Evolutionary conservation across 1,284 basidiomycete species (phyloP), one percentile per base, ranked within the genome.

Genomic region (Trametes hirsuta): DNA sequence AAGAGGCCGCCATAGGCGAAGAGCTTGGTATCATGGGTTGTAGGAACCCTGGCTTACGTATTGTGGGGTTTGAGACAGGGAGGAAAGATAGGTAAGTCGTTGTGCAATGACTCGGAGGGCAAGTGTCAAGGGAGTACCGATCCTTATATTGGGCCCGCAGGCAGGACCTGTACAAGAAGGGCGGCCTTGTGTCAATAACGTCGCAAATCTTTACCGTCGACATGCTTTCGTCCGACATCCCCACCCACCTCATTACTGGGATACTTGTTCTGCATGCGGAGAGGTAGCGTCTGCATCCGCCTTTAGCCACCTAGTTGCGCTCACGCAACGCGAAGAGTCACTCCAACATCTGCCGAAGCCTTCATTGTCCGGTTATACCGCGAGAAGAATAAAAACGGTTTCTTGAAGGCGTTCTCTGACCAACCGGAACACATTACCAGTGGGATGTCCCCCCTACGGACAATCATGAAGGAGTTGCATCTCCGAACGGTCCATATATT

Each of bases 391-490:
- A 79, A 84, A 74, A 83, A 81, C 5, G 97, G 96, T 1, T 99
- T 98, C 74, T 77, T 98, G 64, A 98, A 99, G 75, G 97, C 95
- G 0, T 98, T 99, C 72, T 95, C 95, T 0, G 97, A 98, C 73
- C 90, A 98, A 68, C 95, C 97, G 0, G 97, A 99, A 72, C 87
- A 91, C 61, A 97, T 99, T 63, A 95, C 92, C 0, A 93, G 88
- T 66, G 96, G 96, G 0, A 77, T 98, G 70, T 94, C 91, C 1
- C 96, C 97, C 0, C 78, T 99, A 18, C 92, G 92, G 69, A 95
- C 91, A 48, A 93, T 97, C 62, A 88, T 99, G 81, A 93, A 95
- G 65, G 95, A 97, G 72, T 83, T 99, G 3, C 93, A 94, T 66
- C 80, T 99, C 56, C 86, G 92, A 24, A 88, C 83, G 11, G 95